Conservation (phyloP, 2,329 filamentous ascomycete genomes). For the Calonectria fujianensis region DNA sequence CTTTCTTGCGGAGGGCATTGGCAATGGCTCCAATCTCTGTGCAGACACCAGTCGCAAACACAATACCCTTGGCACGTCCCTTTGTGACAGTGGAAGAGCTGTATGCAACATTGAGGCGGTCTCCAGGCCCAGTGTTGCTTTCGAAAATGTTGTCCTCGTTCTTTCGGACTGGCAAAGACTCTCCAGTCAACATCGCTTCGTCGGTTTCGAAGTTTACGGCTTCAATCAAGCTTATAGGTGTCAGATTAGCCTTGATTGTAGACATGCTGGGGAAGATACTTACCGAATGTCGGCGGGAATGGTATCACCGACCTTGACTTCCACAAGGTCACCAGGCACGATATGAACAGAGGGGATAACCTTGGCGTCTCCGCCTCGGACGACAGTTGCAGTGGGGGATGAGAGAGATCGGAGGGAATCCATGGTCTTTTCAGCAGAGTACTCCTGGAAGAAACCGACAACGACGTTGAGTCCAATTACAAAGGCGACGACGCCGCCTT, state of each 20-base stretch:
- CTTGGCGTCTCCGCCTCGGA: conserved; percentile 64
- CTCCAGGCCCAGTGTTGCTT: conserved; percentile 69
- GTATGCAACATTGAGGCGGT: conserved; percentile 78
- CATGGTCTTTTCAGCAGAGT: conserved; percentile 70
- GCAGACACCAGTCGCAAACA: conserved; percentile 76
- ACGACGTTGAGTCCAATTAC: conserved; percentile 76
- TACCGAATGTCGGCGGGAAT: conserved; percentile 73
- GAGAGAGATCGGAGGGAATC: conserved; percentile 67
- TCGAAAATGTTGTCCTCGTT: conserved; percentile 65
- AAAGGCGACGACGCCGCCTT: conserved; percentile 76
- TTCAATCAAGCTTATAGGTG: conserved; percentile 63
- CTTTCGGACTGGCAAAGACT: conserved; percentile 77
- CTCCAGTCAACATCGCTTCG: conserved; percentile 78
- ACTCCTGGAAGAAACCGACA: conserved; percentile 70
- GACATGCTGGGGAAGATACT: neutral
- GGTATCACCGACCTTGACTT: conserved; percentile 75
- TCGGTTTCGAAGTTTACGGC: conserved; percentile 82
- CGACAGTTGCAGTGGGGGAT: conserved; percentile 66
- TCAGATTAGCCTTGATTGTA: neutral
- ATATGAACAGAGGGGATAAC: conserved; percentile 65
- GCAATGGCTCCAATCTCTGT: conserved; percentile 80
- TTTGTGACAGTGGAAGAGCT: conserved; percentile 78
- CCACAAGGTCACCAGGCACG: conserved; percentile 75
- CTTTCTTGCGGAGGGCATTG: conserved; percentile 64
- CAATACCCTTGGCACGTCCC: conserved; percentile 76